Evolutionary conservation across 352 stramenopile genomes (phyloP), one percentile per base, ranked within the genome.

Genomic region (Phytophthora sp.): DNA sequence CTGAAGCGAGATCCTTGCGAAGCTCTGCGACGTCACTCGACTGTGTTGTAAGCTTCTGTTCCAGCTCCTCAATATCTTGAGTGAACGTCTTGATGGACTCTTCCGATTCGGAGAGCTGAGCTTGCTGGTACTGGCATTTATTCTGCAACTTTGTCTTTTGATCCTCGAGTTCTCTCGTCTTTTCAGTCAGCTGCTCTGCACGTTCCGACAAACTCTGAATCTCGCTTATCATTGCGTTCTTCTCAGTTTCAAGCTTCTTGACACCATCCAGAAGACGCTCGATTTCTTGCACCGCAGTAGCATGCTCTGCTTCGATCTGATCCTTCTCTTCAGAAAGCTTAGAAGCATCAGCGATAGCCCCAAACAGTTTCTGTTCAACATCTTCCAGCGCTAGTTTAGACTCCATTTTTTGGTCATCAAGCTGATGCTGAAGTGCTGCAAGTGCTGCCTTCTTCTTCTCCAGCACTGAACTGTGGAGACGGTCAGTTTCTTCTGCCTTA

Each of bases 401-500:
- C 15, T 73, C 23, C 2, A 79, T 51, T 57, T 81, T 79, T 26
- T 77, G 73, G 9, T 81, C 67, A 46, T 74, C 65, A 49, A 90
- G 53, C 38, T 86, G 71, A 11, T 57, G 70, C 63, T 89, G 77
- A 52, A 91, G 56, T 18, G 59, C 63, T 39, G 69, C 70, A 44
- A 90, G 51, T 49, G 36, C 39, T 13, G 31, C 15, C 20, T 79
- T 33, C 57, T 74, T 71, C 11, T 71, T 35, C 42, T 71, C 38
- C 13, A 82, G 4, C 36, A 63, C 27, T 15, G 31, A 45, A 7
- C 55, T 61, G 30, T 77, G 38, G 23, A 61, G 39, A 56, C 16
- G 63, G 39, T 24, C 33, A 26, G 27, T 21, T 66, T 79, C 63
- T 61, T 69, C 41, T 46, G 52, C 16, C 39, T 69, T 59, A 2